Evolutionary conservation across 176 grass and related monocot species (phyloP).

Genomic region (Aegilops umbellulata): DNA sequence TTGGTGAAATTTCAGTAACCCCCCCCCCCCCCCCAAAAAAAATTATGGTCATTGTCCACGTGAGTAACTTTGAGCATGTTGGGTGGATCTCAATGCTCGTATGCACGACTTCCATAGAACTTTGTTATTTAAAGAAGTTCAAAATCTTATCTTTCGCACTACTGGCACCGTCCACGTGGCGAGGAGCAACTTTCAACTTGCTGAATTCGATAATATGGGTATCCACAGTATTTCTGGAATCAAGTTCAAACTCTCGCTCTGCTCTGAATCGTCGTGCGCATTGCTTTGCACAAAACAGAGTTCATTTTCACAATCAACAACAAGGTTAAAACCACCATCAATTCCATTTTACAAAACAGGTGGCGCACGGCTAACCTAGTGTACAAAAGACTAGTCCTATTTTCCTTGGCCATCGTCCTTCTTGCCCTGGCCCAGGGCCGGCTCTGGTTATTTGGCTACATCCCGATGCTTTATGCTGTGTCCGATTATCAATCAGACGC

Average conservation of each 20-base stretch:
- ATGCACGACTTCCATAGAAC: background rate
- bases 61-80: background rate
- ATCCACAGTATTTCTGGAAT: background rate
- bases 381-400: background rate
- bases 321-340: background rate
- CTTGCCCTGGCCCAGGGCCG: background rate
- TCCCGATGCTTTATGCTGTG: background rate
- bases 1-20: background rate
- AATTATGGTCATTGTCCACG: background rate
- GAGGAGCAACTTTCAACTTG: background rate
- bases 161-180: background rate
- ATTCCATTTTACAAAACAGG: background rate
- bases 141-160: background rate
- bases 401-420: background rate
- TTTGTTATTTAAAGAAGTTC: background rate
- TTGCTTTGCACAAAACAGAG: background rate
- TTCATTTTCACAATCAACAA: background rate
- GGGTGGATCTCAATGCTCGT: background rate
- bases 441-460: background rate
- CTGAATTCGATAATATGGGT: background rate
- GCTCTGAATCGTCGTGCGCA: background rate
- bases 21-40: too few species aligned
- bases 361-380: background rate
- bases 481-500: slow-evolving; percentile 59
- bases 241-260: background rate